A percentile compares a stretch with the other conserved stretches of the same genome.
These are phyloP conservation scores for Curvularia lunata DNA, from an alignment of 2,329 filamentous ascomycete species.

Conservation along the genomic window DNA sequence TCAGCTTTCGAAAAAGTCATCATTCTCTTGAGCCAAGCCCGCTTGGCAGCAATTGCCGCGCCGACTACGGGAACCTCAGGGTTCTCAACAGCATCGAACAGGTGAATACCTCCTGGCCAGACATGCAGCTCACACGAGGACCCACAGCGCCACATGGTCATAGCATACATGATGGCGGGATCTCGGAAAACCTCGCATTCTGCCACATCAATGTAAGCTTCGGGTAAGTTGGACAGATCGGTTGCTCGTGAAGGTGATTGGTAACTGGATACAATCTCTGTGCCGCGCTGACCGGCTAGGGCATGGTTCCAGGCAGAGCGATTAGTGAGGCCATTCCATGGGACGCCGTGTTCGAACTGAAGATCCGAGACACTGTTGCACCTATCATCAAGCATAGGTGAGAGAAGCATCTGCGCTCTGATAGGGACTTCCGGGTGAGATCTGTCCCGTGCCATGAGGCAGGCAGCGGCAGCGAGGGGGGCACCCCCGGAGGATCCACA, in stretches of 20 bases:
- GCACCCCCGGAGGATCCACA: constrained; percentile 21
- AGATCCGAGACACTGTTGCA: constrained; percentile 23
- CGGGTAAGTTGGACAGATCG: constrained; percentile 23
- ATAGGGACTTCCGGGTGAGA: constrained; percentile 10
- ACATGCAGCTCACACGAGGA: constrained; percentile 28
- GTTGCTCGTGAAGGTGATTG: constrained; percentile 20
- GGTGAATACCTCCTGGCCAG: constrained; percentile 24
- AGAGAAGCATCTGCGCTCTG: constrained; percentile 23
- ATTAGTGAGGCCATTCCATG: constrained; percentile 14
- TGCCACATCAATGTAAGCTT: constrained; percentile 25
- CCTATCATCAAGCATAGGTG: constrained; percentile 24
- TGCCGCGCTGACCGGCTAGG: constrained; percentile 15
- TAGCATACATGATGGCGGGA: constrained; percentile 21
- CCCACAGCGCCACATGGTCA: constrained; percentile 26
- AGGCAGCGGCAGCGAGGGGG: constrained; percentile 17
- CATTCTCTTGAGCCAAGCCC: constrained; percentile 1
- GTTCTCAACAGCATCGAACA: constrained; percentile 24
- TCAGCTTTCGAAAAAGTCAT: background rate
- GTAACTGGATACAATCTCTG: constrained; percentile 18
- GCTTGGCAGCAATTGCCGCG: constrained; percentile 13
- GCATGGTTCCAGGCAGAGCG: constrained; percentile 21
- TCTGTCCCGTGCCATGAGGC: constrained; percentile 24
- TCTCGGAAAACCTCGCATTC: constrained; percentile 34
- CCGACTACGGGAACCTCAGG: constrained; percentile 12
- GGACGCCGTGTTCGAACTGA: constrained; percentile 25